phyloP scores from a whole-genome alignment of 257 asterid genomes.

The Primulina tabacum region DNA sequence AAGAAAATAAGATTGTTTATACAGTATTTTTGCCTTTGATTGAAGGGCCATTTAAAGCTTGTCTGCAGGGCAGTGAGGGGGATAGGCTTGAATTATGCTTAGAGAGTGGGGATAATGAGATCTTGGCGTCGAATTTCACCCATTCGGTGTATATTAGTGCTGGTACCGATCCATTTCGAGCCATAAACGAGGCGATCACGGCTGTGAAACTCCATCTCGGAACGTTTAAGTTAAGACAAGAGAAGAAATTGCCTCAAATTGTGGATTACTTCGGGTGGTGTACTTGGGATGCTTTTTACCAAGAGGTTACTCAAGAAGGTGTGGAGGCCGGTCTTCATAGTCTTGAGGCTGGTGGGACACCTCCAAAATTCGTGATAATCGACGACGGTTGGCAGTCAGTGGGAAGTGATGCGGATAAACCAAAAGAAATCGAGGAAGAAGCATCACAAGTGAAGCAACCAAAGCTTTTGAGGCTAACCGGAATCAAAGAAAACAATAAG shows the following conservation, averaged over 20 bases:
- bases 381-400: conserved; percentile 92
- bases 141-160: conserved; percentile 61
- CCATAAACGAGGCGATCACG: conserved; percentile 58
- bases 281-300: conserved; percentile 90
- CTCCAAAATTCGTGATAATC: conserved; percentile 73
- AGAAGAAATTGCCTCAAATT: conserved; percentile 70
- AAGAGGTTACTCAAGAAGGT: conserved; percentile 78
- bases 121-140: conserved; percentile 41
- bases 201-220: conserved; percentile 59
- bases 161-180: conserved; percentile 59
- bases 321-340: conserved; percentile 73
- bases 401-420: conserved; percentile 29
- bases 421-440: conserved; percentile 22
- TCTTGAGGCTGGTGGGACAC: conserved; percentile 59
- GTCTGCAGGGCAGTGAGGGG: conserved; percentile 64
- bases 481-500: conserved; percentile 68
- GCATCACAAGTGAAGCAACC: conserved; percentile 34
- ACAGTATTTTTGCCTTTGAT: conserved; percentile 66
- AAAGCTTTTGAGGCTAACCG: conserved; percentile 59
- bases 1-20: conserved; percentile 40
- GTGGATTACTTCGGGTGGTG: conserved; percentile 88
- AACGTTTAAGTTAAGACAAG: conserved; percentile 54
- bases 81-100: conserved; percentile 67
- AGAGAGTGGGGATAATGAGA: conserved; percentile 63
- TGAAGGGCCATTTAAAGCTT: conserved; percentile 70